Evolutionary conservation across 768 basidiomycete genomes (phyloP).

Genomic region (Gloeopeniophorella convolvens): DNA sequence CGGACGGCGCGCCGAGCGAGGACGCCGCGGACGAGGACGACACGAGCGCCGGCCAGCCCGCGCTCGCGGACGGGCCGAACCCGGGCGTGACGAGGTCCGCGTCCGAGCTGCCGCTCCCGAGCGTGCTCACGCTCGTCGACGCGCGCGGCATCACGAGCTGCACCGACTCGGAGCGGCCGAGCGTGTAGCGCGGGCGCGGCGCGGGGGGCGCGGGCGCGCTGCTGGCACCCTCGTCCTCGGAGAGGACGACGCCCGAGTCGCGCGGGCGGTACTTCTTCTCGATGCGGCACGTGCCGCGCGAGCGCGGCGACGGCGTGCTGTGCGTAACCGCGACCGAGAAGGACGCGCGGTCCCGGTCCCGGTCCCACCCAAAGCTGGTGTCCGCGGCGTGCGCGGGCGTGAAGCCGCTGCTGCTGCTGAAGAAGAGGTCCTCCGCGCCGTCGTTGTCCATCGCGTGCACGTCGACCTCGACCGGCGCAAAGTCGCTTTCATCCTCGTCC

Average conservation of each 20-base stretch:
- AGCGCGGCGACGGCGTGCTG: constrained; percentile 51
- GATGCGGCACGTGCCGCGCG: constrained; percentile 25
- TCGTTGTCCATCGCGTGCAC: constrained; percentile 11
- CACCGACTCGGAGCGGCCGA: constrained; percentile 24
- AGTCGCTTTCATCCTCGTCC: constrained; percentile 18
- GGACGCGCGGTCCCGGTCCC: constrained; percentile 5
- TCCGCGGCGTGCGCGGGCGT: constrained; percentile 14
- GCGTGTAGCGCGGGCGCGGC: constrained; percentile 17
- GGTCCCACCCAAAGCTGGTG: constrained; percentile 21
- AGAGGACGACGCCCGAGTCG: constrained; percentile 58
- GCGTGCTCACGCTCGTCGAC: constrained; percentile 59
- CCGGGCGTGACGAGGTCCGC: constrained; percentile 70
- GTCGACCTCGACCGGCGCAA: constrained; percentile 18
- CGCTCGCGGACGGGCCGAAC: constrained; percentile 42
- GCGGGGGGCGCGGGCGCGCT: constrained; percentile 16
- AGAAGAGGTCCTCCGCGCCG: constrained; percentile 20
- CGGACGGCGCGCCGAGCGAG: constrained; percentile 27
- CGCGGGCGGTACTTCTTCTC: constrained; percentile 62
- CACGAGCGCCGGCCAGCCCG: constrained; percentile 58
- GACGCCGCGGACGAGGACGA: constrained; percentile 39
- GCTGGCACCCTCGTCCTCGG: constrained; percentile 48
- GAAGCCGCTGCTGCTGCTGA: constrained; percentile 21
- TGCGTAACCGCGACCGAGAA: constrained; percentile 41
- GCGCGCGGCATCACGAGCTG: constrained; percentile 43
- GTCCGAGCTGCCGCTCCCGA: constrained; percentile 50